Evolutionary conservation across 495 filamentous ascomycete genomes (phyloP).

Genomic region (Cercophora sp.): DNA sequence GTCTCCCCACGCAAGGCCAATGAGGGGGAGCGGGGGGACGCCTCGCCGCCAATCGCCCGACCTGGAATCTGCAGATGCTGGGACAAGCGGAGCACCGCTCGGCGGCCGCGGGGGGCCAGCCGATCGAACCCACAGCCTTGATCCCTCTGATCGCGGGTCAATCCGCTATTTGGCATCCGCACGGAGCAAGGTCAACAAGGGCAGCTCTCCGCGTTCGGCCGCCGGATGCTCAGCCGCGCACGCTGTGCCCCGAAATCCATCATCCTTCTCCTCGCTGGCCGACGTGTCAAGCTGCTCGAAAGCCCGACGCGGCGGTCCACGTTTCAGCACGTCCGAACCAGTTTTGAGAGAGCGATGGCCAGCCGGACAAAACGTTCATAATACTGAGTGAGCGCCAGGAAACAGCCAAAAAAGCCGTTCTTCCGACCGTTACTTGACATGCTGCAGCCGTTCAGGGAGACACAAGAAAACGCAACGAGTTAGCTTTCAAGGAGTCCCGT

Average conservation of each 20-base stretch:
- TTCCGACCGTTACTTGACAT: constrained; percentile 5
- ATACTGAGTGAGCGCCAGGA: no score
- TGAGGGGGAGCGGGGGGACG: not conserved
- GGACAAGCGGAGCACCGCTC: not conserved
- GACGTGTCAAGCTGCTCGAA: constrained; percentile 8
- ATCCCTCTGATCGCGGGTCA: constrained; percentile 6
- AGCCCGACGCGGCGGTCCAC: not conserved
- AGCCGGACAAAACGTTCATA: no score
- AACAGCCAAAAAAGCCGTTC: constrained; percentile 1
- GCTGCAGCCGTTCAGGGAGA: constrained; percentile 9
- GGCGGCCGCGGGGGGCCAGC: not conserved
- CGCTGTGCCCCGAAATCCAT: not conserved
- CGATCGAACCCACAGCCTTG: constrained; percentile 10
- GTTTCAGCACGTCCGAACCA: constrained; percentile 1
- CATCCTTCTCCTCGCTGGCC: not conserved
- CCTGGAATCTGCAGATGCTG: not conserved
- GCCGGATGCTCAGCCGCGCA: constrained; percentile 6
- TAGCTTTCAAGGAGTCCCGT: not conserved
- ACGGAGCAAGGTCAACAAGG: not conserved
- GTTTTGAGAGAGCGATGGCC: no score
- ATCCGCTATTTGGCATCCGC: constrained; percentile 5
- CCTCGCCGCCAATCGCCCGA: constrained; percentile 3
- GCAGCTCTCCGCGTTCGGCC: constrained; percentile 1
- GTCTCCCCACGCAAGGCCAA: not conserved
- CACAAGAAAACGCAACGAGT: not conserved